A percentile compares a stretch with the other conserved stretches of the same genome.
Conservation (phyloP, 2,329 filamentous ascomycete genomes). For the Ciborinia camelliae region DNA sequence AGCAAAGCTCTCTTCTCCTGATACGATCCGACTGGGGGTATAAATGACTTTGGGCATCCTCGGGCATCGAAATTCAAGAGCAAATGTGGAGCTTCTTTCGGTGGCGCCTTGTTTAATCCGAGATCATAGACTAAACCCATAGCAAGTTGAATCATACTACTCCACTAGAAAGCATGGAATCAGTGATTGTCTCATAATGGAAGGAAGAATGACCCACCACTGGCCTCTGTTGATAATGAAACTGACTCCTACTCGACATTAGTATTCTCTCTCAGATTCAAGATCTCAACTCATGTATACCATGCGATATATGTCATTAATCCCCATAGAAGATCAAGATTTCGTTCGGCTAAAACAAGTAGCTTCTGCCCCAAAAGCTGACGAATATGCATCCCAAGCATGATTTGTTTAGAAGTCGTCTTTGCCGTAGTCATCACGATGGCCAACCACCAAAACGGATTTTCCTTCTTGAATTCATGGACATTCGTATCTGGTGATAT, state of each 20-base stretch:
- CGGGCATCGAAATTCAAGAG: slow-evolving; percentile 13
- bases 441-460: slow-evolving; percentile 50
- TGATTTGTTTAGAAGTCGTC: slow-evolving; percentile 42
- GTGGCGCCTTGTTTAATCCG: slow-evolving; percentile 22
- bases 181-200: background rate
- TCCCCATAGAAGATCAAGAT: slow-evolving; percentile 51
- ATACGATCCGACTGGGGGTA: slow-evolving; percentile 40
- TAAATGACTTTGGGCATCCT: slow-evolving; percentile 14
- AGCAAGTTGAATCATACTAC: slow-evolving; percentile 22
- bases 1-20: slow-evolving; percentile 51
- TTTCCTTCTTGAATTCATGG: slow-evolving; percentile 40
- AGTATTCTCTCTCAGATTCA: background rate
- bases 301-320: slow-evolving; percentile 38
- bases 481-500: slow-evolving; percentile 41
- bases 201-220: background rate
- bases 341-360: slow-evolving; percentile 48
- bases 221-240: slow-evolving; percentile 11
- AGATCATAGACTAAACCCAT: slow-evolving; percentile 24
- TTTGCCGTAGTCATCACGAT: slow-evolving; percentile 48
- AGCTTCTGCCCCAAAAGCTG: slow-evolving; percentile 46
- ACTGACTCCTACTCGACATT: slow-evolving; percentile 38
- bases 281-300: background rate
- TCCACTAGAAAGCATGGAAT: background rate
- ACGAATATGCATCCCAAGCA: slow-evolving; percentile 43
- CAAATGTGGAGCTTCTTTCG: slow-evolving; percentile 15